Evolutionary conservation across 352 stramenopile species (phyloP).

Genomic region (Phytophthora europaea): DNA sequence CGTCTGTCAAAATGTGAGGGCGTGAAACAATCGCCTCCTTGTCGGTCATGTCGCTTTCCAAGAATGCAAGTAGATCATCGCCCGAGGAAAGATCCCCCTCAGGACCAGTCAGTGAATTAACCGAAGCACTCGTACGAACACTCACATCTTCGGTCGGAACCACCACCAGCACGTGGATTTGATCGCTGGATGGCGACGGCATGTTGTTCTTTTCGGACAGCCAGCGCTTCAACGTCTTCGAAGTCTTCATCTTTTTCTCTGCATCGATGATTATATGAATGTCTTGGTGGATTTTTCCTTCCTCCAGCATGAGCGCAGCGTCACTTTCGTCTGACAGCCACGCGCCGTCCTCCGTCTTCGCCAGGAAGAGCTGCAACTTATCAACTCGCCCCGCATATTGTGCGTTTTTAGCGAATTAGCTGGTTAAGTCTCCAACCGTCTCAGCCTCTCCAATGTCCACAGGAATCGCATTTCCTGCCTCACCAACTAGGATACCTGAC

Average conservation of each 20-base stretch:
- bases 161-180: conserved; percentile 3
- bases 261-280: too few species aligned
- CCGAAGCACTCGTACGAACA: neutral
- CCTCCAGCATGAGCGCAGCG: neutral
- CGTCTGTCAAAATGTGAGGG: conserved; percentile 9
- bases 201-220: conserved; percentile 7
- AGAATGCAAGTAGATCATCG: conserved; percentile 29
- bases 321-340: conserved; percentile 7
- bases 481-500: neutral
- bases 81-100: conserved; percentile 33
- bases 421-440: neutral
- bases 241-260: neutral
- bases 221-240: conserved; percentile 1
- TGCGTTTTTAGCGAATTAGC: neutral
- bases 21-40: conserved; percentile 7
- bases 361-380: conserved; percentile 20
- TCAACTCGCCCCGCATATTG: neutral
- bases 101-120: conserved; percentile 6
- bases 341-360: conserved; percentile 6
- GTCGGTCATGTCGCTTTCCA: conserved; percentile 30
- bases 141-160: neutral
- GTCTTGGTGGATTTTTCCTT: too few species aligned
- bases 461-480: neutral
- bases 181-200: neutral
- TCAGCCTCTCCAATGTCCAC: neutral